Evolutionary conservation across 768 basidiomycete species (phyloP), one percentile per base, ranked within the genome.

Genomic region (Psilocybe sp.): DNA sequence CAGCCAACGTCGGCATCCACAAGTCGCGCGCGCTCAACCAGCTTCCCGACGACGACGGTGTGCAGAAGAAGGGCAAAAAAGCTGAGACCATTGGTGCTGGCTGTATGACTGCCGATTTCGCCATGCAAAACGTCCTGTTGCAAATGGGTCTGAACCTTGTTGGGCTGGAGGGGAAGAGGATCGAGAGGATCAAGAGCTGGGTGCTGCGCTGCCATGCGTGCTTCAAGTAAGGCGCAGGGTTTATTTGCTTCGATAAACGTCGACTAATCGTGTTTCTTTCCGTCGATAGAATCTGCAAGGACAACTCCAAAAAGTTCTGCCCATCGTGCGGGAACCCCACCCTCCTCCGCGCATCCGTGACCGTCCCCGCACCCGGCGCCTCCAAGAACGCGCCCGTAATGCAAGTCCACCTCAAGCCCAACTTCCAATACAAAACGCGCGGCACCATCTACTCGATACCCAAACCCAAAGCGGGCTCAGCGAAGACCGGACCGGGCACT

Each of bases 221-320:
- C 69, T 99, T 95, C 81, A 98, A 98, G 97, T 98, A 62, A 69
- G 93, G 76, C 16, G 5, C 33, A 95, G 60, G 69, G 89, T 76
- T 23, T 23, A 15, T 45, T 42, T 43, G n/a, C 20, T 49, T 47
- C 5, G 16, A 5, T 33, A 41, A 48, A 19, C 47, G 46, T 20
- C 42, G n/a, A n/a, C 40, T 20, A 43, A 50, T 28, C 20, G 49
- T 34, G 4, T 28, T 39, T 32, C 32, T 16, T 16, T 1, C 60
- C n/a, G n/a, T n/a, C n/a, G n/a, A n/a, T n/a, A 99, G 97, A 67
- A 84, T 97, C 57, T 98, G 95, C 75, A 97, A 95, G 72, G 95
- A 99, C 68, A 76, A 84, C 16, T 86, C 90, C 8, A 93, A 92
- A 66, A 90, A 92, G 60, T 99, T 99, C 74, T 99, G 97, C 65